phyloP scores from a whole-genome alignment of 352 stramenopile genomes.

The Pythium angustatum region DNA sequence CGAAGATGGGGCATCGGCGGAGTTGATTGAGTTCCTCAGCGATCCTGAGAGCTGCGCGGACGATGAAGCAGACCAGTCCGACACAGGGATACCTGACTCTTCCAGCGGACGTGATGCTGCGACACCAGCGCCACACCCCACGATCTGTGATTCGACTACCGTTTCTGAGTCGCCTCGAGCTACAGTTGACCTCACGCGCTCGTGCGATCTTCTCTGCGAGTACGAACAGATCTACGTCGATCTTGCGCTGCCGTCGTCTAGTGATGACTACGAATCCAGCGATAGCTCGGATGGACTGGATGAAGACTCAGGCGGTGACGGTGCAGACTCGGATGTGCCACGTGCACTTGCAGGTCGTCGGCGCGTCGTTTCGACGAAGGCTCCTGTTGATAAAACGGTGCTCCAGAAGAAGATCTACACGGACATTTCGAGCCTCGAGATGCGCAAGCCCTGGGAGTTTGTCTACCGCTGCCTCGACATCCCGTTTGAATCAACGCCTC shows the following conservation, averaged over 20 bases:
- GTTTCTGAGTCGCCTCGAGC: neutral
- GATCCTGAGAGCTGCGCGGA: slow-evolving; percentile 5
- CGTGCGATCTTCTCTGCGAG: slow-evolving; percentile 12
- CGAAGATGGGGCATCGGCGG: neutral
- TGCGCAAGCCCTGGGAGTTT: slow-evolving; percentile 43
- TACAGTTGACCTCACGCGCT: slow-evolving; percentile 3
- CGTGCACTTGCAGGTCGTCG: neutral
- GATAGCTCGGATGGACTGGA: slow-evolving; percentile 14
- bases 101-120: no score
- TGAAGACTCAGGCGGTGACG: neutral
- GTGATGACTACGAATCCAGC: slow-evolving; percentile 19
- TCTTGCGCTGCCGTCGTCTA: slow-evolving; percentile 14
- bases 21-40: slow-evolving; percentile 10
- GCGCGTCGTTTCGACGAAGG: neutral
- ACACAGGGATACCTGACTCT: neutral
- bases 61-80: neutral
- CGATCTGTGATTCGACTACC: neutral
- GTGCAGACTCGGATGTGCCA: neutral
- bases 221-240: slow-evolving; percentile 21
- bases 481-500: slow-evolving; percentile 33
- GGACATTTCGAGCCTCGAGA: slow-evolving; percentile 26
- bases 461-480: slow-evolving; percentile 47
- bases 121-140: neutral
- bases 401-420: neutral
- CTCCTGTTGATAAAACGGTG: neutral